A percentile compares a stretch with the other conserved stretches of the same genome.
Evolutionary conservation across 768 basidiomycete species (phyloP).

Genomic region (Lactarius deliciosus): DNA sequence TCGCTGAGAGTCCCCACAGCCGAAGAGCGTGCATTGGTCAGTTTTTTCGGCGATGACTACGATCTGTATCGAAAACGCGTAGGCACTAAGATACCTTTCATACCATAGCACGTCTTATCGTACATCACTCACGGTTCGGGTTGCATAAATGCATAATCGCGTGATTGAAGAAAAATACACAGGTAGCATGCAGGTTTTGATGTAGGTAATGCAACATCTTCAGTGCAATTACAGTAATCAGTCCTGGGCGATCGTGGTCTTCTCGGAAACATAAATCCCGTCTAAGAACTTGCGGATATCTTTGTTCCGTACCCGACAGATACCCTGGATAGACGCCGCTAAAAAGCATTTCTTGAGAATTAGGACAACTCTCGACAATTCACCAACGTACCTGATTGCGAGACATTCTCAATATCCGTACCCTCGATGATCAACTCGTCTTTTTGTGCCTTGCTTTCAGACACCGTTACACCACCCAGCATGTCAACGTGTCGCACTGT

Average conservation of each 20-base stretch:
- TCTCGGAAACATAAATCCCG: slow-evolving; percentile 88
- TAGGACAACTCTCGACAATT: background rate
- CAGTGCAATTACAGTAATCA: background rate
- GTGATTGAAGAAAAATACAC: slow-evolving; percentile 34
- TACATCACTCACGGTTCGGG: background rate
- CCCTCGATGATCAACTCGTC: slow-evolving; percentile 94
- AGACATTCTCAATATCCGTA: slow-evolving; percentile 95
- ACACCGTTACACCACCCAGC: slow-evolving; percentile 81
- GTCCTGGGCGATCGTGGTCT: slow-evolving; percentile 53
- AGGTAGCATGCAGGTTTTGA: slow-evolving; percentile 37
- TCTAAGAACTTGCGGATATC: slow-evolving; percentile 99
- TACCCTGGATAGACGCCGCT: slow-evolving; percentile 97
- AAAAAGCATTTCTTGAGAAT: slow-evolving; percentile 22
- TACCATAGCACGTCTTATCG: slow-evolving; percentile 46
- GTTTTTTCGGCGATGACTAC: slow-evolving; percentile 92
- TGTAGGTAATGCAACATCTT: no score
- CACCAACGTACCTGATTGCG: slow-evolving; percentile 74
- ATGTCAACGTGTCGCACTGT: slow-evolving; percentile 90
- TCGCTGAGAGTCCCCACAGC: slow-evolving; percentile 42
- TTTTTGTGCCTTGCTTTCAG: slow-evolving; percentile 90
- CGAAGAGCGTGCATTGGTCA: slow-evolving; percentile 76
- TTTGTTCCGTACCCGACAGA: slow-evolving; percentile 98
- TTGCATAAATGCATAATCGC: slow-evolving; percentile 29
- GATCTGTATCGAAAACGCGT: slow-evolving; percentile 70
- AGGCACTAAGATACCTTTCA: slow-evolving; percentile 86